Evolutionary conservation across 2,329 filamentous ascomycete genomes (phyloP), one percentile per base, ranked within the genome.

Genomic region (Fusarium acutatum): DNA sequence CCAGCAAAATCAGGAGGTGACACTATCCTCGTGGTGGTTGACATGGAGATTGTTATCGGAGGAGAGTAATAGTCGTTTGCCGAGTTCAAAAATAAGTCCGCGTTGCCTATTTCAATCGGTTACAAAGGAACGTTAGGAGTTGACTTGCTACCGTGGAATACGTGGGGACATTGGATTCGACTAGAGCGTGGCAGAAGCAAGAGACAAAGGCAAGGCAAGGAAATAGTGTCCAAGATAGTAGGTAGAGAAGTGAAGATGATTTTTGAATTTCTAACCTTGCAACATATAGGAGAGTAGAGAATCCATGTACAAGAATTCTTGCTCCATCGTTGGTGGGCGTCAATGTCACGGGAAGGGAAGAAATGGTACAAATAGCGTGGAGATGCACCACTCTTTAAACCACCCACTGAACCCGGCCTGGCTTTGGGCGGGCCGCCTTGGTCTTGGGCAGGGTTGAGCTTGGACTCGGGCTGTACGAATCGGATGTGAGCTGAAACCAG

Each of bases 191-290:
- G 54, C 59, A 49, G 50, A 30, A 60, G 37, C 28, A 49, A 44
- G 26, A 56, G 57, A 38, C 56, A 34, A 30, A 59, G 57, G 34
- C 52, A 43, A 44, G 46, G 49, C 17, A 26, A 35, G n/a, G n/a
- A 20, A 52, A 52, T 24, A 26, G n/a, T 35, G n/a, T 52, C 47
- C 60, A 24, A 38, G 43, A 62, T 34, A 34, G 44, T 20, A 18
- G 30, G 17, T 24, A 49, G 46, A 44, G 35, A 50, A 35, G 53
- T 46, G 37, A 43, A 43, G 60, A 47, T 43, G 46, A 34, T 13
- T 34, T 50, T 34, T 34, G 26, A 58, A 22, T 46, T 46, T 76
- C 77, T 78, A 78, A 78, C 77, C 76, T 77, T 77, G 76, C 56
- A 77, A 40, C 53, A 75, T 46, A 53, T 71, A 71, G 46, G 72